A percentile compares a stretch with the other conserved stretches of the same genome.
These are phyloP conservation scores for Trichoderma simmonsii DNA, from an alignment of 2,329 filamentous ascomycete species.

Conservation along the genomic window DNA sequence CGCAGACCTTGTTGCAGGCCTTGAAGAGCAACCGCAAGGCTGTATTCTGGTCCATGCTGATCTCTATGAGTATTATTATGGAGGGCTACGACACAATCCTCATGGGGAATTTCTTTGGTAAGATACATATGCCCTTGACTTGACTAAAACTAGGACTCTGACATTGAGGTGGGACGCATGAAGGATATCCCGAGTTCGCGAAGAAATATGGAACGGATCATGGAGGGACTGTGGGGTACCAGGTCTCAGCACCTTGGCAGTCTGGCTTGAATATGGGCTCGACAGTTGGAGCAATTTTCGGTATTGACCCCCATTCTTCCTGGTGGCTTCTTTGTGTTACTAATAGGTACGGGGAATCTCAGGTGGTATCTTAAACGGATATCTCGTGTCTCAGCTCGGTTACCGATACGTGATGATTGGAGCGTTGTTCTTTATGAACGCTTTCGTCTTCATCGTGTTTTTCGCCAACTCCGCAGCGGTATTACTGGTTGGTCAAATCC, in stretches of 20 bases:
- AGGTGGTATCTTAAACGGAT: constrained; percentile 15
- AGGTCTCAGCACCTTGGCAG: constrained; percentile 50
- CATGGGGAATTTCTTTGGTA: constrained; percentile 36
- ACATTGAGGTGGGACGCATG: not conserved
- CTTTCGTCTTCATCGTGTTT: constrained; percentile 47
- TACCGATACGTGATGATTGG: constrained; percentile 43
- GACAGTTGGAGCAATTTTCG: constrained; percentile 46
- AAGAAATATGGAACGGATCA: constrained; percentile 14
- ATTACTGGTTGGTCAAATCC: constrained; percentile 42
- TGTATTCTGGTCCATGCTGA: constrained; percentile 36
- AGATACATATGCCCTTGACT: not conserved
- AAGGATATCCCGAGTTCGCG: constrained; percentile 26
- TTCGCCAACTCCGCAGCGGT: constrained; percentile 39
- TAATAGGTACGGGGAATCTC: constrained; percentile 27
- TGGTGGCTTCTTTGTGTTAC: constrained; percentile 16
- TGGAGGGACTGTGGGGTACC: constrained; percentile 22
- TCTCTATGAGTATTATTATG: constrained; percentile 41
- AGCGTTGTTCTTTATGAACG: constrained; percentile 27
- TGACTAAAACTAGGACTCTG: not conserved
- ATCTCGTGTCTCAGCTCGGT: constrained; percentile 31
- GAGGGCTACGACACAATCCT: constrained; percentile 39
- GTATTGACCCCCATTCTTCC: constrained; percentile 20
- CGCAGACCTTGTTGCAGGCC: constrained; percentile 16
- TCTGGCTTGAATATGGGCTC: constrained; percentile 45
- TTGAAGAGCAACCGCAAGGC: constrained; percentile 34